Base-by-base conservation (phyloP, 1,284 basidiomycete genomes). In the Leccinum ponderosum region DNA sequence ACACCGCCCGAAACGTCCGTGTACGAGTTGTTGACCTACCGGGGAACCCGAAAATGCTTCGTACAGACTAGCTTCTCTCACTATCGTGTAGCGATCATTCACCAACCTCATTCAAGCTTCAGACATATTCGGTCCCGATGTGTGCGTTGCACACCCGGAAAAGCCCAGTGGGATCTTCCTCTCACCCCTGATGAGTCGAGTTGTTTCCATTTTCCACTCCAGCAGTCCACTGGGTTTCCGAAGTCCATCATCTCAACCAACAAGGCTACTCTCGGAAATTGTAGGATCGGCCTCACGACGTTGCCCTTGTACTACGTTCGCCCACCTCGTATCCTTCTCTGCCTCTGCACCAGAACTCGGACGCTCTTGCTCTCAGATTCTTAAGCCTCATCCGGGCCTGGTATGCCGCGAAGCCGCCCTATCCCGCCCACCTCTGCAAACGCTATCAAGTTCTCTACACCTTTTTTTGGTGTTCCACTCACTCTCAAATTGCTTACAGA, bases 161-260 rank as follows among this genome's bases (percentile, higher is more conserved):
- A 75, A 80, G 55, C 73, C 2, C 61, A 66, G 0, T 80, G 76
- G 65, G 69, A 74, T 4, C 64, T 74, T 1, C 68, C 73, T 47
- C 70, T 85, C n/a, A 77, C 71, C 0, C 81, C 81, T 1, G 75
- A 31, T 6, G 6, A 25, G 25, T 25, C 25, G 25, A 7, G 6
- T 27, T 31, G 4, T 80, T 11, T 80, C 85, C 8, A 79, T 87
- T 57, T 74, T 89, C 14, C 87, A 89, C 64, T 87, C 85, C 3
- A 82, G 80, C 1, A 86, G 86, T 86, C 84, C 14, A 77, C 77
- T 15, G 76, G 75, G 1, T 75, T 75, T 64, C 76, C 75, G 12
- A 81, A 86, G 67, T 80, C 82, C 0, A 77, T 81, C 48, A 69
- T 73, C 20, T 68, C 77, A 52, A 78, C 76, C 1, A 81, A 84